Evolutionary conservation across 2,329 filamentous ascomycete genomes (phyloP), one percentile per base, ranked within the genome.

Genomic region (Alternaria triticimaculans): DNA sequence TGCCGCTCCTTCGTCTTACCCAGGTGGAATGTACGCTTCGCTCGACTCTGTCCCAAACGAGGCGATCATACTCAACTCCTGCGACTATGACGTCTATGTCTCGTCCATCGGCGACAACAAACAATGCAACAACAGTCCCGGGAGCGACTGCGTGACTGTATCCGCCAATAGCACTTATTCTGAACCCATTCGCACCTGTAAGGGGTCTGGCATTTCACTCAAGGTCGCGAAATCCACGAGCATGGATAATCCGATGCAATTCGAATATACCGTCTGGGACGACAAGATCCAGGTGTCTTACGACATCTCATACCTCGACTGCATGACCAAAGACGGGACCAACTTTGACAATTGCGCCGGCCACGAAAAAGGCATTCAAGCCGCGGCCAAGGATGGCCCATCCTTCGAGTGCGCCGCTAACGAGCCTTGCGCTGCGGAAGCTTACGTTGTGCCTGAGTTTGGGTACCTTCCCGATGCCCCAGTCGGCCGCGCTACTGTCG

Each of bases 61-160:
- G 10, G 69, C 65, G 10, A 60, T 59, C 5, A 59, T 74, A 21
- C 55, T 63, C 20, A 74, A 73, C 51, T 74, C 70, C 0, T 73
- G 72, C 50, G 45, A 55, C 6, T 71, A 72, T 8, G 54, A 65
- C 0, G 54, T 74, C 28, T 72, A 65, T n/a, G 30, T 73, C 3
- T 60, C 51, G 4, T 74, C 70, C 0, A 55, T 65, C 2, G 69
- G 69, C 37, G 21, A 66, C 11, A 14, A 33, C 20, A 2, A 21
- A 4, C 33, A 14, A n/a, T 70, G 64, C 20, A 60, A 41, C 37
- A 41, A 41, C 5, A 0, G 60, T 1, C 45, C 58, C 0, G 58
- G 46, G 0, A 45, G 43, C 30, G 55, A 55, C 1, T 23, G 54
- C 26, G 23, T 65, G 15, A 48, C 63, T 0, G 12, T 69, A 9